Base-by-base conservation (phyloP, 371 early-diverging fungal species). In the Mortierella sp. region DNA sequence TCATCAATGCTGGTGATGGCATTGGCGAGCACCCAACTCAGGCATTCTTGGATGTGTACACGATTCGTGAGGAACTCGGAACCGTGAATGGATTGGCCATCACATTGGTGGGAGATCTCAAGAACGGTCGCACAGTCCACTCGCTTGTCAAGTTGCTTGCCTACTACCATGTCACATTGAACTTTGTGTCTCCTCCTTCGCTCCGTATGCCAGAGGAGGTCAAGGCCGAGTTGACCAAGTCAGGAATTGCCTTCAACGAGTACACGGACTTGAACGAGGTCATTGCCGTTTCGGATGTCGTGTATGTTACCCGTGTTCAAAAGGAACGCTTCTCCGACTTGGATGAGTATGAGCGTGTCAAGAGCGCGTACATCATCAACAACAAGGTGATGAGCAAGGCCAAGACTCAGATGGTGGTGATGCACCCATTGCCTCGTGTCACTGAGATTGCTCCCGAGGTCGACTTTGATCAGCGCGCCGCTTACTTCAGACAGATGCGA, bases 11-110 rank as follows among this genome's bases (percentile, higher is more conserved):
- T 48, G 97, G 98, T 65, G 98, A 97, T 79, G 98, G 98, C 67
- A 86, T 91, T 54, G 98, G 98, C 45, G 98, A 97, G 84, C 98
- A 98, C 82, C 98, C 98, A 29, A 95, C 96, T 21, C 98, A 98
- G 82, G 98, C 98, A 47, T 93, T 97, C 88, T 85, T 98, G 60
- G 98, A 98, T 80, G 87, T 90, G 21, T 98, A 98, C 88, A 71
- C 72, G 2, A 80, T 82, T 57, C 80, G 79, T 83, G 92, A 93
- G 84, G 93, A 92, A 78, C 81, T 94, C 19, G 97, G 98, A 69
- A 96, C 97, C n/a, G 96, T 97, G 57, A 96, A 97, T 80, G 97
- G 96, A 2, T 83, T 98, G 57, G 95, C 93, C 17, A 90, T 98
- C 57, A 96, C 97, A 17, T 70, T 98, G 66, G 95, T 98, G 46